Conservation (phyloP, 495 filamentous ascomycete genomes). For the Podospora tetraspora region DNA sequence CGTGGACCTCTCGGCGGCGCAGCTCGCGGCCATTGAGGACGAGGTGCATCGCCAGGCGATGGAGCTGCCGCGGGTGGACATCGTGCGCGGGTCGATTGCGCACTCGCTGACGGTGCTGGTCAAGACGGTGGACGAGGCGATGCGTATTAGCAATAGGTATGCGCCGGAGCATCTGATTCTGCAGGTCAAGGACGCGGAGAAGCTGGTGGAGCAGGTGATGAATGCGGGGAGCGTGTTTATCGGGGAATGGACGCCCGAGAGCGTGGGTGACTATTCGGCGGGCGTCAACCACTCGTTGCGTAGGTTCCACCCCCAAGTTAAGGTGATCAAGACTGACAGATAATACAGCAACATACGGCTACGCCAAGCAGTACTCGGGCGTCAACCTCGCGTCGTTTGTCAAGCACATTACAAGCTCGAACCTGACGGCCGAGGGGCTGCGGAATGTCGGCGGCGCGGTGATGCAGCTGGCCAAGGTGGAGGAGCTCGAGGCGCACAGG, state of each 20-base stretch:
- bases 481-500: conserved; percentile 91
- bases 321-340: background rate
- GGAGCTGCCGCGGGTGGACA: conserved; percentile 81
- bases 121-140: conserved; percentile 71
- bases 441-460: conserved; percentile 79
- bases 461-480: conserved; percentile 88
- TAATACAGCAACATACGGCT: conserved; percentile 84
- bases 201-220: conserved; percentile 69
- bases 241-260: conserved; percentile 92
- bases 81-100: conserved; percentile 83
- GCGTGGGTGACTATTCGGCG: conserved; percentile 94
- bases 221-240: conserved; percentile 96
- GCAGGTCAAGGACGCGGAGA: conserved; percentile 69
- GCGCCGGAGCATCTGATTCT: conserved; percentile 98
- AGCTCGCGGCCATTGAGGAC: conserved; percentile 77
- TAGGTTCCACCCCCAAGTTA: conserved; percentile 53
- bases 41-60: conserved; percentile 88
- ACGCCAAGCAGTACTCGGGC: conserved; percentile 95
- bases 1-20: conserved; percentile 64
- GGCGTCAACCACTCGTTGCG: conserved; percentile 96
- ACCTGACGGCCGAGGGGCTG: conserved; percentile 80
- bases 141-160: conserved; percentile 84
- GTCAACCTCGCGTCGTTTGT: conserved; percentile 93
- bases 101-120: conserved; percentile 90
- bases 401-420: conserved; percentile 92